Conservation (phyloP, 2,329 filamentous ascomycete species). For the Simplicillium sp. region DNA sequence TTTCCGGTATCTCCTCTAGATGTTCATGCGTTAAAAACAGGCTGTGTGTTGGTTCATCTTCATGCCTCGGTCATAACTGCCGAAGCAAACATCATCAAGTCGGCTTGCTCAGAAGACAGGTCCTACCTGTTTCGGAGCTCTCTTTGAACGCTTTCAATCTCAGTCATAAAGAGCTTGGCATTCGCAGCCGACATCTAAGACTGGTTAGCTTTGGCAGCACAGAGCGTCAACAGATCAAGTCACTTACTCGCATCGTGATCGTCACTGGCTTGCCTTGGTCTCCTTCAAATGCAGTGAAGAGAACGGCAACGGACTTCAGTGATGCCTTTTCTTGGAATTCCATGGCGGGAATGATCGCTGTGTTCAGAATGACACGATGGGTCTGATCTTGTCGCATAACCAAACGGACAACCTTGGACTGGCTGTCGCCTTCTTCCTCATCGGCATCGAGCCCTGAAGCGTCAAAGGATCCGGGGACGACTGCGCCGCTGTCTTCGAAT, state of each 20-base stretch:
- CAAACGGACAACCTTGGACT: constrained; percentile 51
- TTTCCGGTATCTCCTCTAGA: neutral
- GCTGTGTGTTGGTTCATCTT: too few relatives aligned
- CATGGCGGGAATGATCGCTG: constrained; percentile 68
- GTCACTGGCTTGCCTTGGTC: constrained; percentile 43
- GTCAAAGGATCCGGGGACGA: constrained; percentile 46
- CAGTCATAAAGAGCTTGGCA: constrained; percentile 41
- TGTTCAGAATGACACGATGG: constrained; percentile 79
- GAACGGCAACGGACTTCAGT: constrained; percentile 59
- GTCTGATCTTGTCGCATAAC: constrained; percentile 90
- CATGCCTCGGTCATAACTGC: too few relatives aligned
- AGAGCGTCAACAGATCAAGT: too few relatives aligned
- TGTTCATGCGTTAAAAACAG: neutral
- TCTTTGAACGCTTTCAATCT: constrained; percentile 38
- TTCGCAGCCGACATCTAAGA: constrained; percentile 43
- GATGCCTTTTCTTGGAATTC: constrained; percentile 69
- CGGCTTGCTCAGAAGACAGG: too few relatives aligned
- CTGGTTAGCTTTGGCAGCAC: constrained; percentile 3
- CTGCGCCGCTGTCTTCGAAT: constrained; percentile 39
- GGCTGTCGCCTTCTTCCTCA: constrained; percentile 21
- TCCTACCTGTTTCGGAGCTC: constrained; percentile 32
- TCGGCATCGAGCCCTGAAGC: constrained; percentile 40
- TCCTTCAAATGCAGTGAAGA: constrained; percentile 55
- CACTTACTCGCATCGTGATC: constrained; percentile 51
- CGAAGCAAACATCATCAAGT: too few relatives aligned